phyloP scores from a whole-genome alignment of 1,284 basidiomycete genomes.

The Trichosporon asahii region DNA sequence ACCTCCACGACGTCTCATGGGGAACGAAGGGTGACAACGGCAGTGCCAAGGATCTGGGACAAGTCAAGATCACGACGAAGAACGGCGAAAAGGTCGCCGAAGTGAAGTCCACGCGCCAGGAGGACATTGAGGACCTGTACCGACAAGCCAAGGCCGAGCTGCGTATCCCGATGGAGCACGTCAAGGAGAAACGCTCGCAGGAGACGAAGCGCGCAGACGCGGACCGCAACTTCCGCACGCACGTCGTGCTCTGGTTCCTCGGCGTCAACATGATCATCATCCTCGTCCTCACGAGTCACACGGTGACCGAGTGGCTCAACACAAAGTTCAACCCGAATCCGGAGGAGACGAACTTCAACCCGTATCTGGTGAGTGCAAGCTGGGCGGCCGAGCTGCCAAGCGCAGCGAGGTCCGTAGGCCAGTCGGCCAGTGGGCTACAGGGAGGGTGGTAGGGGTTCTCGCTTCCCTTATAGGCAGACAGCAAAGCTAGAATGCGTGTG shows the following conservation, averaged over 20 bases:
- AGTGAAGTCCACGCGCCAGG: slow-evolving; percentile 71
- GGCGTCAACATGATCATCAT: slow-evolving; percentile 82
- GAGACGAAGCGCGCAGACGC: slow-evolving; percentile 82
- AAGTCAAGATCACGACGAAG: slow-evolving; percentile 80
- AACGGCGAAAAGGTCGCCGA: slow-evolving; percentile 71
- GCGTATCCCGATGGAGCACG: slow-evolving; percentile 56
- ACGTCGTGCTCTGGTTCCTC: slow-evolving; percentile 80
- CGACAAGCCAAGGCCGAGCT: slow-evolving; percentile 65
- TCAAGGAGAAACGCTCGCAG: slow-evolving; percentile 77
- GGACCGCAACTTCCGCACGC: slow-evolving; percentile 55
- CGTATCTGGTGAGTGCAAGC: slow-evolving; percentile 59
- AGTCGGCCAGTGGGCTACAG: no score
- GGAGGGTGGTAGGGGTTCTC: no score
- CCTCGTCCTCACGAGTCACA: slow-evolving; percentile 72
- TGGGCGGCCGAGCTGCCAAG: not conserved
- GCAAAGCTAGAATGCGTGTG: no score
- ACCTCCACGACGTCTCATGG: slow-evolving; percentile 77
- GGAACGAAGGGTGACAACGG: slow-evolving; percentile 90
- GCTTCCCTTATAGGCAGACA: no score
- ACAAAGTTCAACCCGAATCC: slow-evolving; percentile 51
- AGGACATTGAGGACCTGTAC: slow-evolving; percentile 86
- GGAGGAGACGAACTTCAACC: slow-evolving; percentile 64
- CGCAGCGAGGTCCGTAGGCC: no score
- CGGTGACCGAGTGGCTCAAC: slow-evolving; percentile 58
- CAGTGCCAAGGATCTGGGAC: slow-evolving; percentile 75